Conservation (phyloP, 1,139 yeast genomes). For the Hansenula sp. region DNA sequence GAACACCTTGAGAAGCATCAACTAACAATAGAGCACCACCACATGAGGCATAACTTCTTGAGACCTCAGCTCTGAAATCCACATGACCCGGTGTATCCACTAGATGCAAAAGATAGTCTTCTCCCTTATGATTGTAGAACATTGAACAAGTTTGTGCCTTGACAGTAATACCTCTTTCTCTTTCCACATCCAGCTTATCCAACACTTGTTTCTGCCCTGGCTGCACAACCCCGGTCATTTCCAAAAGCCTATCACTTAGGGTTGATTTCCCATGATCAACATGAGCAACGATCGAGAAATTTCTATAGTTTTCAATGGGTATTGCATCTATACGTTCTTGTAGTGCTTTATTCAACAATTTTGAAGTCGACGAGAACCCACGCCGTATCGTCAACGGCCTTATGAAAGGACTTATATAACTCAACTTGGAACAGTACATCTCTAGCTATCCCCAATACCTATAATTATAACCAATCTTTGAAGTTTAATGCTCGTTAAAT, state of each 20-base stretch:
- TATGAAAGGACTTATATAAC: no score
- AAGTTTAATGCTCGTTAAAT: background rate
- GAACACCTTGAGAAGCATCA: conserved; percentile 95
- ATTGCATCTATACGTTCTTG: conserved; percentile 61
- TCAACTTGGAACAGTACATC: no score
- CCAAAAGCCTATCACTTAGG: conserved; percentile 78
- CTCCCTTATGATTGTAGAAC: conserved; percentile 68
- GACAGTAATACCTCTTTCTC: conserved; percentile 94
- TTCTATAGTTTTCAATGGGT: conserved; percentile 79
- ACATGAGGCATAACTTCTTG: conserved; percentile 91
- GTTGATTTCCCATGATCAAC: conserved; percentile 98
- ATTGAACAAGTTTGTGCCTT: conserved; percentile 96
- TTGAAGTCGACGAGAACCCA: background rate
- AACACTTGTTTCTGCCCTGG: conserved; percentile 80
- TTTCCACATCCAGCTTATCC: conserved; percentile 90
- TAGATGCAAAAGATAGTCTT: conserved; percentile 79
- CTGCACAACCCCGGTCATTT: conserved; percentile 83
- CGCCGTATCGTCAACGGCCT: conserved; percentile 4
- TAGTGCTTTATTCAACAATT: conserved; percentile 10
- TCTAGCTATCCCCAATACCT: no score
- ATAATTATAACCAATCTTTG: no score
- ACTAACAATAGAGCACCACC: conserved; percentile 89
- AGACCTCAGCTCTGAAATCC: conserved; percentile 91
- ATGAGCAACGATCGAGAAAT: conserved; percentile 94
- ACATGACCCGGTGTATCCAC: conserved; percentile 99